phyloP scores from a whole-genome alignment of 1,139 yeast species.

The Zygotorulaspora mrakii region DNA sequence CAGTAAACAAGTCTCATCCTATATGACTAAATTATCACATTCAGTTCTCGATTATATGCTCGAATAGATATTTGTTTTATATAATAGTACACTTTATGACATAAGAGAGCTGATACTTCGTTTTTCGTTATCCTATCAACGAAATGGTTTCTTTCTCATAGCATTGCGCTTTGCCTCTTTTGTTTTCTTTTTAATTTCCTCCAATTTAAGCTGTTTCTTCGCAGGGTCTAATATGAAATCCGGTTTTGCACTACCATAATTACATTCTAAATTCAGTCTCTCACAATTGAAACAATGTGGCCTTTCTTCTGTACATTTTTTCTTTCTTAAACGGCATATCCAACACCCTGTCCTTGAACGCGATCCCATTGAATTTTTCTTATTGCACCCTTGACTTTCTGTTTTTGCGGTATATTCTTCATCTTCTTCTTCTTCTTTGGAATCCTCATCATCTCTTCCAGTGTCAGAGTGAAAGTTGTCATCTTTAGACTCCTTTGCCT shows the following conservation, averaged over 20 bases:
- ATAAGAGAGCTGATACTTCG: neutral
- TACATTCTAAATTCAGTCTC: constrained; percentile 50
- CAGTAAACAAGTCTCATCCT: neutral
- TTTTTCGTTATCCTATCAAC: constrained; percentile 1
- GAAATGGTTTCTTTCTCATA: constrained; percentile 30
- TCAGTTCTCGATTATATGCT: too few species aligned
- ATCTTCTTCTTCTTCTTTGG: constrained; percentile 15
- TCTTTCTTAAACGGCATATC: constrained; percentile 65
- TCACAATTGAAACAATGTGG: constrained; percentile 55
- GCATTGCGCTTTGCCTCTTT: constrained; percentile 37
- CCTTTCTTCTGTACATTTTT: constrained; percentile 59
- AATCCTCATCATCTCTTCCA: constrained; percentile 11
- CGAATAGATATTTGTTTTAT: constrained; percentile 4
- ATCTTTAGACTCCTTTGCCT: constrained; percentile 4
- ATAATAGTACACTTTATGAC: constrained; percentile 9
- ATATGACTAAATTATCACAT: neutral
- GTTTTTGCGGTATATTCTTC: constrained; percentile 9
- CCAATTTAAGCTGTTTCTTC: constrained; percentile 44
- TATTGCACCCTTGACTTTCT: constrained; percentile 11
- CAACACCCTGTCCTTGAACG: constrained; percentile 63
- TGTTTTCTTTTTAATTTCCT: constrained; percentile 44
- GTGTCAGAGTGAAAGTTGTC: constrained; percentile 1
- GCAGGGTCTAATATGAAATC: constrained; percentile 47
- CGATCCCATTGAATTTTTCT: constrained; percentile 32
- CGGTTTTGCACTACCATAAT: constrained; percentile 48